Evolutionary conservation across 2,329 filamentous ascomycete genomes (phyloP), one percentile per base, ranked within the genome.

Genomic region (Coniochaeta sp.): DNA sequence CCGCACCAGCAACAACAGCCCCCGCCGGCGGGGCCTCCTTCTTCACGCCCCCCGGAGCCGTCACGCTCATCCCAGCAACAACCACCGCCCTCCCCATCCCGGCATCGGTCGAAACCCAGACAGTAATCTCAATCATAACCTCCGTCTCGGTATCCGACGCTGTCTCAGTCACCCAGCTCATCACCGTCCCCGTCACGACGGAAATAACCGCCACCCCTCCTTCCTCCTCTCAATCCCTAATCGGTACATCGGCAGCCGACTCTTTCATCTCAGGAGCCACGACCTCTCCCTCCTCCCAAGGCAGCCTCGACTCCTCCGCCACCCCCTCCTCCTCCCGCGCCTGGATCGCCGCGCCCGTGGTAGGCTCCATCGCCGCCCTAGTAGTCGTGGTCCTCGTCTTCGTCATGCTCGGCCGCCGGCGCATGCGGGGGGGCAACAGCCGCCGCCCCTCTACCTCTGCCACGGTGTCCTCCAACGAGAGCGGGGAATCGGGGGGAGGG

Each of bases 1-100:
- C 3, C 70, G 69, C 1, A 70, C 83, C 53, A 76, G 78, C 27
- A n/a, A 16, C 53, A n/a, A 24, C 52, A 12, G 48, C n/a, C n/a
- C n/a, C n/a, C n/a, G n/a, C n/a, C n/a, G n/a, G 42, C 26, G 56
- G 56, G 1, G 53, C 52, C 6, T 46, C 56, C 6, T 59, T 60
- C 45, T 59, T 59, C 52, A 59, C 57, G 13, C 59, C 59, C 2
- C 54, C 57, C 4, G 55, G 26, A 6, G 28, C 18, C 22, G 52
- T 28, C 47, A 52, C n/a, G 13, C 38, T n/a, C n/a, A n/a, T n/a
- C n/a, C n/a, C n/a, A n/a, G 12, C 38, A 10, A 42, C 38, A 14
- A 18, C 38, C 4, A 9, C 38, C 18, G 18, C 9, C 14, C 49
- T 1, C 16, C 53, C 6, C 31, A 52, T 4, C 40, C 49, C 5